phyloP scores from a whole-genome alignment of 495 filamentous ascomycete genomes.

The Parathielavia appendiculata region DNA sequence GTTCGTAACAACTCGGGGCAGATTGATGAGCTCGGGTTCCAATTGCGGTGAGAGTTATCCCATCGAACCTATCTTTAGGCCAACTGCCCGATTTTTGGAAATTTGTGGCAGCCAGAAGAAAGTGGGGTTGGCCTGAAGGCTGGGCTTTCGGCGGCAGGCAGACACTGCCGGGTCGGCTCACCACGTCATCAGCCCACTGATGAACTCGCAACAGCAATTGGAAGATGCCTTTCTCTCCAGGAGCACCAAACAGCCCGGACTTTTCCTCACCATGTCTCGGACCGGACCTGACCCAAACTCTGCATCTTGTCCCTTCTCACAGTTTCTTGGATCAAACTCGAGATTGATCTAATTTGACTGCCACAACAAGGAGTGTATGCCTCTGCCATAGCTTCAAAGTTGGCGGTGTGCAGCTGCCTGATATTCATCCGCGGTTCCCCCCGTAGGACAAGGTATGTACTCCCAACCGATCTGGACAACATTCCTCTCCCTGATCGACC shows the following conservation, averaged over 20 bases:
- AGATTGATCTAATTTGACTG: not conserved
- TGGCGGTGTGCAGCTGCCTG: slow-evolving; percentile 6
- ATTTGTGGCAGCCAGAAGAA: too few species aligned
- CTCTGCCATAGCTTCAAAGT: not conserved
- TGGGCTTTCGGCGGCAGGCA: not conserved
- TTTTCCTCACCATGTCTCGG: slow-evolving; percentile 5
- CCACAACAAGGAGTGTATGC: not conserved
- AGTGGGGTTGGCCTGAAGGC: not conserved
- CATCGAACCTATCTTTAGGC: too few species aligned
- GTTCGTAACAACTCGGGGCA: too few species aligned
- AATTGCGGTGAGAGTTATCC: too few species aligned
- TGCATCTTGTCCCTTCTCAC: not conserved
- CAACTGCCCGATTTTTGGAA: too few species aligned
- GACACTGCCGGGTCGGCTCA: not conserved
- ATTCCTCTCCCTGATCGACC: not conserved
- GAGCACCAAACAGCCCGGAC: not conserved
- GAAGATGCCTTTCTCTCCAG: too few species aligned
- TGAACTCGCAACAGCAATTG: not conserved
- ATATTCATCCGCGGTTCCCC: not conserved
- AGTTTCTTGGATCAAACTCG: not conserved
- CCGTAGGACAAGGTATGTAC: not conserved
- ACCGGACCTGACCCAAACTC: not conserved
- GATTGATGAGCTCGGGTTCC: too few species aligned
- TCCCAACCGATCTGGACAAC: not conserved
- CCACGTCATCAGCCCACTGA: not conserved